phyloP scores from a whole-genome alignment of 2,329 filamentous ascomycete species.

The Penicillium brevicompactum region DNA sequence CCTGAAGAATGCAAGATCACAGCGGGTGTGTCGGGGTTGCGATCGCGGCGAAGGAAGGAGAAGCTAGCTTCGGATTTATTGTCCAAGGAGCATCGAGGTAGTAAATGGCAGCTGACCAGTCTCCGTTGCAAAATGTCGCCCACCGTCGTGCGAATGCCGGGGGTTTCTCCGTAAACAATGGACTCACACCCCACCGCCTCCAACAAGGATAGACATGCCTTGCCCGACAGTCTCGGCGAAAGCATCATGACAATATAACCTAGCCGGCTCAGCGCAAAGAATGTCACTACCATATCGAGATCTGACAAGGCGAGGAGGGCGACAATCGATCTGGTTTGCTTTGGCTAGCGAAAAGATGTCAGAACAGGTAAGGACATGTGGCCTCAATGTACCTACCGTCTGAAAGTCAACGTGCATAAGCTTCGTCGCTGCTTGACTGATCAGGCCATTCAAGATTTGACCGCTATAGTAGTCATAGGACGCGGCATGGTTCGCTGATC shows the following conservation, averaged over 20 bases:
- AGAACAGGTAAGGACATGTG: too few species aligned
- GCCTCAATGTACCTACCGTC: too few species aligned
- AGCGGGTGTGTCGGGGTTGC: slow-evolving; percentile 33
- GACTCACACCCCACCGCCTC: slow-evolving; percentile 36
- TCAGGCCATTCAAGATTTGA: slow-evolving; percentile 35
- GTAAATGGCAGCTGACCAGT: slow-evolving; percentile 27
- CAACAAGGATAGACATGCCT: slow-evolving; percentile 45
- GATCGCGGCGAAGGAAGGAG: slow-evolving; percentile 19
- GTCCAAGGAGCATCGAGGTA: slow-evolving; percentile 14
- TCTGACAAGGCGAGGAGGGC: slow-evolving; percentile 47
- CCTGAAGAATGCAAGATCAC: slow-evolving; percentile 53
- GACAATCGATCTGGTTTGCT: slow-evolving; percentile 28
- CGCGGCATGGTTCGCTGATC: slow-evolving; percentile 30
- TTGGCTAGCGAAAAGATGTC: slow-evolving; percentile 23
- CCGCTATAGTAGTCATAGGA: slow-evolving; percentile 48
- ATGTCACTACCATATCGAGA: slow-evolving; percentile 45
- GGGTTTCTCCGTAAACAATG: slow-evolving; percentile 41
- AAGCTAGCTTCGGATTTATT: slow-evolving; percentile 15
- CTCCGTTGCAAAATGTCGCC: slow-evolving; percentile 29
- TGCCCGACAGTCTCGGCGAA: slow-evolving; percentile 46
- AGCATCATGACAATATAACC: slow-evolving; percentile 49
- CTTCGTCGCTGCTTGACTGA: slow-evolving; percentile 37
- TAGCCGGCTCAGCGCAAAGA: slow-evolving; percentile 48
- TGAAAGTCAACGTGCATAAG: slow-evolving; percentile 37
- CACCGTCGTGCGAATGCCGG: slow-evolving; percentile 36